These are phyloP conservation scores for Penicillium capsulatum DNA, from an alignment of 2,329 filamentous ascomycete genomes.

Conservation along the genomic window DNA sequence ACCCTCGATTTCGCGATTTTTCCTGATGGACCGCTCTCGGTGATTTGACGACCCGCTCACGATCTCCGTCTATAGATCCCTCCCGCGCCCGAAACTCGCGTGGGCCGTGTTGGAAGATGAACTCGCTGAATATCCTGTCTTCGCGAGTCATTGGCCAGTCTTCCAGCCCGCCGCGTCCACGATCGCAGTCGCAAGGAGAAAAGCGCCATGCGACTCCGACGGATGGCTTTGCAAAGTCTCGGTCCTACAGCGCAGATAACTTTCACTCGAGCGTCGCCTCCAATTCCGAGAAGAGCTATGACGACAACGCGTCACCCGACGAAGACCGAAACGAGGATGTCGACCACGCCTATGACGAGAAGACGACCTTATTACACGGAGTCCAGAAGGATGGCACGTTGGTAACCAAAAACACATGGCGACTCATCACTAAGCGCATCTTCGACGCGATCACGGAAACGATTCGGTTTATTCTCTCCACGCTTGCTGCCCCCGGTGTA, in stretches of 20 bases:
- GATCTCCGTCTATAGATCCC: slow-evolving; percentile 27
- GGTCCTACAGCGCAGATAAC: slow-evolving; percentile 44
- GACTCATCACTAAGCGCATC: slow-evolving; percentile 63
- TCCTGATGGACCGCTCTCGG: slow-evolving; percentile 11
- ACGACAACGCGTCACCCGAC: slow-evolving; percentile 23
- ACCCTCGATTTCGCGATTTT: slow-evolving; percentile 5
- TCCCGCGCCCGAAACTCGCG: slow-evolving; percentile 40
- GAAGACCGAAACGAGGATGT: slow-evolving; percentile 37
- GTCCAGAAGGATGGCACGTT: slow-evolving; percentile 35
- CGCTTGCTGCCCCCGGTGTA: slow-evolving; percentile 72
- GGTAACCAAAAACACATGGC: slow-evolving; percentile 39
- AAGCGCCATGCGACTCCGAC: slow-evolving; percentile 31
- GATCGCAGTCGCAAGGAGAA: slow-evolving; percentile 52
- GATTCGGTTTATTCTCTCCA: slow-evolving; percentile 72
- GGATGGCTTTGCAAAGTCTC: slow-evolving; percentile 35
- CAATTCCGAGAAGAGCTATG: slow-evolving; percentile 26
- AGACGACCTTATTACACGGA: slow-evolving; percentile 60
- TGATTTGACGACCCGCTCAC: slow-evolving; percentile 20
- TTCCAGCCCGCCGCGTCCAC: slow-evolving; percentile 50
- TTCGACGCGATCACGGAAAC: slow-evolving; percentile 69
- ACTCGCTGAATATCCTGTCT: slow-evolving; percentile 92
- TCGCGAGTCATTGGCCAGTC: slow-evolving; percentile 68
- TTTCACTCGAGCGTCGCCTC: slow-evolving; percentile 28
- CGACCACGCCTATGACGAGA: slow-evolving; percentile 54
- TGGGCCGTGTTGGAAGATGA: slow-evolving; percentile 67